phyloP scores from a whole-genome alignment of 164 flowering plant genomes.

The Pachysandra terminalis region DNA sequence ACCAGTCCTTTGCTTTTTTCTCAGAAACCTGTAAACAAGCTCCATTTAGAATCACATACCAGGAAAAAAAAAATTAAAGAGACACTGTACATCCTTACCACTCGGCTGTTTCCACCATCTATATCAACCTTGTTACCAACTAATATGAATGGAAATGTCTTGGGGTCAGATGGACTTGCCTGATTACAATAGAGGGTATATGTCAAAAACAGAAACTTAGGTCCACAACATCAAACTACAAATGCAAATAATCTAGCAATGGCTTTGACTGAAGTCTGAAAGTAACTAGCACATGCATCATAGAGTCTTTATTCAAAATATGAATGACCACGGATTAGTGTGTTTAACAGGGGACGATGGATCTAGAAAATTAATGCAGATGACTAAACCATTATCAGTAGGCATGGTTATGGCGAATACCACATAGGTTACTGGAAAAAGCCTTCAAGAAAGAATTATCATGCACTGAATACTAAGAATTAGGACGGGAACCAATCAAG shows the following conservation, averaged over 20 bases:
- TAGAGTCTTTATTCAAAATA: background rate
- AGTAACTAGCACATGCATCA: background rate
- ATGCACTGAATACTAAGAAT: background rate
- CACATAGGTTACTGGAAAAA: background rate
- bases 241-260: background rate
- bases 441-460: background rate
- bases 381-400: background rate
- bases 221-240: background rate
- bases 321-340: background rate
- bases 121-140: slow-evolving; percentile 91
- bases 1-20: slow-evolving; percentile 95
- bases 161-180: slow-evolving; percentile 84
- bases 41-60: slow-evolving; percentile 2
- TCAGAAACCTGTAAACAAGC: slow-evolving; percentile 69
- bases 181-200: slow-evolving; percentile 22
- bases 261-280: background rate
- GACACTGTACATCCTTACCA: slow-evolving; percentile 44
- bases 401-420: background rate
- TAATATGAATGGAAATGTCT: slow-evolving; percentile 77
- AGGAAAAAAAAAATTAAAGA: background rate
- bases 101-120: slow-evolving; percentile 96
- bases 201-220: background rate
- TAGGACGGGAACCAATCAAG: background rate
- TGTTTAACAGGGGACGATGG: too few species aligned
- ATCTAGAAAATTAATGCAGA: too few species aligned